Evolutionary conservation across 257 asterid genomes (phyloP).

Genomic region (Verbena officinalis): DNA sequence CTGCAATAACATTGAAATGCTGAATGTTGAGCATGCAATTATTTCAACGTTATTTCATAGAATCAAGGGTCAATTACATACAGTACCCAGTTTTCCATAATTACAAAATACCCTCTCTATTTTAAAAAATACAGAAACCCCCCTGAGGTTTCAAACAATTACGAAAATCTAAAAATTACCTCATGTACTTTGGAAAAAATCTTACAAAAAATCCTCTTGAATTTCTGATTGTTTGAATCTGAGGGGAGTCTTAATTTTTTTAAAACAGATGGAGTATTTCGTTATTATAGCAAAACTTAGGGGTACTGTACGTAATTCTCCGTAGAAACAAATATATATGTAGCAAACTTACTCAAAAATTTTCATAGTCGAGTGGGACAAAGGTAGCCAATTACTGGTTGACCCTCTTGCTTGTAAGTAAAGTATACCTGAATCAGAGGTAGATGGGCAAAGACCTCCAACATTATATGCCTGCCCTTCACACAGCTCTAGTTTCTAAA

Average conservation of each 20-base stretch:
- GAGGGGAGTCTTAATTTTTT: no score
- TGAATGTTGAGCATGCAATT: constrained; percentile 22
- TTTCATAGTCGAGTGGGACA: constrained; percentile 50
- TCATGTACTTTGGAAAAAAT: no score
- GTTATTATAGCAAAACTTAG: no score
- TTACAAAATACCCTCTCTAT: no score
- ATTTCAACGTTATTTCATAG: constrained; percentile 6
- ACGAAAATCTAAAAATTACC: no score
- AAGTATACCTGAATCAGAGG: constrained; percentile 71
- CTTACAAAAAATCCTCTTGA: no score
- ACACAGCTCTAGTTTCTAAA: constrained; percentile 61
- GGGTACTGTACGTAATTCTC: no score
- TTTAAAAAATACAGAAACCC: no score
- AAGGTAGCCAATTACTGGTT: constrained; percentile 66
- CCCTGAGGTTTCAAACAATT: no score
- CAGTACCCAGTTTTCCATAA: no score
- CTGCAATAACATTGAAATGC: constrained; percentile 49
- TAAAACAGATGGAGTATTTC: no score
- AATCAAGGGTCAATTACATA: constrained; percentile 19
- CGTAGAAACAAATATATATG: no score
- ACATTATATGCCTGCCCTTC: constrained; percentile 90
- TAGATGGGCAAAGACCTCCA: constrained; percentile 70
- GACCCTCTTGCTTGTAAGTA: constrained; percentile 83
- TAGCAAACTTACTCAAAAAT: constrained; percentile 56
- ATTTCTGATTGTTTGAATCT: constrained; percentile 7